Percentiles rank a stretch among this genome's conserved stretches.
phyloP scores from a whole-genome alignment of 345 rosid species.

The Firmiana major region DNA sequence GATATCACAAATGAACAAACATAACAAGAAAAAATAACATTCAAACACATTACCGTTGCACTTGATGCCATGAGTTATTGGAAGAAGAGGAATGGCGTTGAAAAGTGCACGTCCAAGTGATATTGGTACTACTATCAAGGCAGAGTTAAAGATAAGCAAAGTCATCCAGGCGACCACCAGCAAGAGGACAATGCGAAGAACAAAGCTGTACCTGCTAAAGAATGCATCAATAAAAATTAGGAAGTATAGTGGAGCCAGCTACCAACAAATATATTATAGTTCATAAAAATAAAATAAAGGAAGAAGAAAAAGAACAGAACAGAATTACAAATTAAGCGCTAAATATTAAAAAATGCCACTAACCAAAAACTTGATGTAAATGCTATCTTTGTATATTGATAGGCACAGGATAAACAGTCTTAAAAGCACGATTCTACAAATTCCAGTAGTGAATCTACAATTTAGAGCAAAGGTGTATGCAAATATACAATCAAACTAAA shows the following conservation, averaged over 20 bases:
- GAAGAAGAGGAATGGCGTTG: conserved; percentile 88
- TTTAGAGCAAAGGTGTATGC: background rate
- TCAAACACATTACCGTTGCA: conserved; percentile 70
- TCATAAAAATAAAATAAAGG: background rate
- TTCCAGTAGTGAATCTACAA: background rate
- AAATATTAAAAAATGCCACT: background rate
- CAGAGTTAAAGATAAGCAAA: conserved; percentile 85
- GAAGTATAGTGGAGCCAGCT: background rate
- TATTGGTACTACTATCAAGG: conserved; percentile 79
- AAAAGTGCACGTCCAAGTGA: conserved; percentile 91
- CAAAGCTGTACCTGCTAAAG: conserved; percentile 81
- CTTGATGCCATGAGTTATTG: conserved; percentile 94
- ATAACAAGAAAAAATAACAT: background rate
- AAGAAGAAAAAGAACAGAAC: background rate
- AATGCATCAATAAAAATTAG: background rate
- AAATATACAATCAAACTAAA: background rate
- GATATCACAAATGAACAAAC: conserved; percentile 3
- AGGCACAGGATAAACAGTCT: background rate
- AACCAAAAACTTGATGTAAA: background rate
- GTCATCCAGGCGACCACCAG: conserved; percentile 97
- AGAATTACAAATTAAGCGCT: background rate
- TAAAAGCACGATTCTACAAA: background rate
- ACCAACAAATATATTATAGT: background rate
- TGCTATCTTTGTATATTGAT: background rate
- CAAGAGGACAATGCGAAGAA: conserved; percentile 71